Evolutionary conservation across 345 rosid genomes (phyloP).

Genomic region (Pugionium cornutum): DNA sequence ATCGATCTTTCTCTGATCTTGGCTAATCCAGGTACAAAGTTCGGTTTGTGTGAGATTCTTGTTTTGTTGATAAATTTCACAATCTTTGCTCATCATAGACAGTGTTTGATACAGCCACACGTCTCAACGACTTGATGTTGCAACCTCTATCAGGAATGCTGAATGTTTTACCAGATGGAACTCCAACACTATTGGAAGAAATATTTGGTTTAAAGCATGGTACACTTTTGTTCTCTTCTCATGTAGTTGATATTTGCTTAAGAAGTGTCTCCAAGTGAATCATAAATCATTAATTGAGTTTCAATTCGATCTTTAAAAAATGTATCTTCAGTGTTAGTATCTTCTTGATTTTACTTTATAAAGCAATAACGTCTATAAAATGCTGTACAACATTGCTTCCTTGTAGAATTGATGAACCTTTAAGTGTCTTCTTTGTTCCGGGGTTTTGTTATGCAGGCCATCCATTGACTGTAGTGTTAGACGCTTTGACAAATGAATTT

Average conservation of each 20-base stretch:
- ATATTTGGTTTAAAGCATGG: slow-evolving; percentile 49
- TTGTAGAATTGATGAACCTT: too few relatives aligned
- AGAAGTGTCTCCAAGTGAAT: background rate
- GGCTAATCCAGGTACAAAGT: slow-evolving; percentile 57
- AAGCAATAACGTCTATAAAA: too few relatives aligned
- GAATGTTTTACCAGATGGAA: slow-evolving; percentile 45
- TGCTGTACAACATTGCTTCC: background rate
- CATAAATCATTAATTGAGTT: too few relatives aligned
- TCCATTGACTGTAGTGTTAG: slow-evolving; percentile 41
- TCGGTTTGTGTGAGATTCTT: background rate
- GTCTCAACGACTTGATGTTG: slow-evolving; percentile 47
- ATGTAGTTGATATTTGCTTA: background rate
- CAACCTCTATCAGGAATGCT: slow-evolving; percentile 45
- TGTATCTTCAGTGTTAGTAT: background rate
- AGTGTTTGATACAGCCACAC: slow-evolving; percentile 44
- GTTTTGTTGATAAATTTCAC: background rate
- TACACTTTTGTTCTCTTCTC: slow-evolving; percentile 19
- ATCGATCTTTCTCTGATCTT: slow-evolving; percentile 53
- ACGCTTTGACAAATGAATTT: slow-evolving; percentile 41
- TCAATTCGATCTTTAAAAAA: background rate
- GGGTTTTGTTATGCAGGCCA: slow-evolving; percentile 33
- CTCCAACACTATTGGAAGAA: slow-evolving; percentile 41
- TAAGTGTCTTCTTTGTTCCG: background rate
- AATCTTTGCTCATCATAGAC: background rate
- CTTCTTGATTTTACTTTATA: background rate